Evolutionary conservation across 2,329 filamentous ascomycete species (phyloP).

Genomic region (Cercospora janseana): DNA sequence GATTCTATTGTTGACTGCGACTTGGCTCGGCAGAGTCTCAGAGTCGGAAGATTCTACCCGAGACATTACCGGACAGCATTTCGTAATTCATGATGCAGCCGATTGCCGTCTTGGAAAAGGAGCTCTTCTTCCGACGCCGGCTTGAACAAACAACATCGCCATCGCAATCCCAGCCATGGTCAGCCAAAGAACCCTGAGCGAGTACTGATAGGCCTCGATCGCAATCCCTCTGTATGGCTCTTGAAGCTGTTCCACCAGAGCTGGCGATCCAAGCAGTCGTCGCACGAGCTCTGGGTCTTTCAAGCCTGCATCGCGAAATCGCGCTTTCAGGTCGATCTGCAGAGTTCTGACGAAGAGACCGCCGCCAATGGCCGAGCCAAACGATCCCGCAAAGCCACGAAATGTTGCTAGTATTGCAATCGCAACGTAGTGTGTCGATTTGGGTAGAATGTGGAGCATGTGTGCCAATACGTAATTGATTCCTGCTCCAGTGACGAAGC

Average conservation of each 20-base stretch:
- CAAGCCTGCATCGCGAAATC: constrained; percentile 53
- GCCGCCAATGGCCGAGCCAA: constrained; percentile 75
- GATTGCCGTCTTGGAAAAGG: too few relatives aligned
- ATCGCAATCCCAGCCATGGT: constrained; percentile 52
- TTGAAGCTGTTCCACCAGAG: constrained; percentile 50
- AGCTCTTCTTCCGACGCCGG: constrained; percentile 57
- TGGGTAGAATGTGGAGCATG: constrained; percentile 67
- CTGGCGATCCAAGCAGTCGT: constrained; percentile 59
- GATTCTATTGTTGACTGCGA: too few relatives aligned
- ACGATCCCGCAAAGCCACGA: constrained; percentile 75
- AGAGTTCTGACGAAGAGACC: constrained; percentile 69
- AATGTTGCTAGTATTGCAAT: constrained; percentile 76
- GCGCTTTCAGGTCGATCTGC: constrained; percentile 52
- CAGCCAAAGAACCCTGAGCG: constrained; percentile 54
- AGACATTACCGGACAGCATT: too few relatives aligned
- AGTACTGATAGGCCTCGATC: constrained; percentile 54
- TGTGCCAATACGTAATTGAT: constrained; percentile 82
- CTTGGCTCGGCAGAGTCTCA: too few relatives aligned
- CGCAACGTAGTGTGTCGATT: constrained; percentile 69
- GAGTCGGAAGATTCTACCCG: too few relatives aligned
- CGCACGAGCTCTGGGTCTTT: constrained; percentile 50
- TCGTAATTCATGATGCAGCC: too few relatives aligned
- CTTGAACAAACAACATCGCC: constrained; percentile 54
- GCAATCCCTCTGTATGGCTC: constrained; percentile 55
- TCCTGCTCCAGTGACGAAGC: constrained; percentile 67